These are phyloP conservation scores for Acanthamoeba lenticulata DNA, from an alignment of 208 protist genomes.

Conservation along the genomic window DNA sequence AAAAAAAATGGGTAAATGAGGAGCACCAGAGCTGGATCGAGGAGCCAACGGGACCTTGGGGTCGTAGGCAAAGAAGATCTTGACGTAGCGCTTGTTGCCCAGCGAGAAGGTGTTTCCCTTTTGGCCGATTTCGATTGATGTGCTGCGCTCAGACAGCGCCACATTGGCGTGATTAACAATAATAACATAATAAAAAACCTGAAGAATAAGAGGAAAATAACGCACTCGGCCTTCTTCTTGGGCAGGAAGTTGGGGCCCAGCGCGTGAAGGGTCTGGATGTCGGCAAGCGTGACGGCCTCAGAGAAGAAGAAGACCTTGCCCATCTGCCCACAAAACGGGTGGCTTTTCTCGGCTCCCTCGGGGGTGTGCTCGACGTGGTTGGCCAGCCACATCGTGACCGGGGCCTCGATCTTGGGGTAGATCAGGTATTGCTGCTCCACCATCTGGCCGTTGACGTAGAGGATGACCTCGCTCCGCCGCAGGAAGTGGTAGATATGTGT, in stretches of 20 bases:
- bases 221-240: constrained; percentile 50
- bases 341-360: constrained; percentile 1
- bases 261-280: constrained; percentile 22
- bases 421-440: constrained; percentile 50
- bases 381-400: constrained; percentile 31
- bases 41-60: background rate
- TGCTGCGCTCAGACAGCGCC: background rate
- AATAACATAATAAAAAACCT: background rate
- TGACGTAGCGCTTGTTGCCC: constrained; percentile 17
- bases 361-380: background rate
- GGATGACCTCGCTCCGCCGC: constrained; percentile 37
- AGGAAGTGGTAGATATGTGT: constrained; percentile 63
- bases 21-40: background rate
- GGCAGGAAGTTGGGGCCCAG: constrained; percentile 57
- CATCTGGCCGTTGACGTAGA: constrained; percentile 57
- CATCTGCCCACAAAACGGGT: constrained; percentile 64
- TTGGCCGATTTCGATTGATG: constrained; percentile 46
- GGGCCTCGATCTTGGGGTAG: constrained; percentile 64
- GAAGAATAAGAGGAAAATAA: background rate
- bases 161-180: background rate
- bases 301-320: constrained; percentile 50
- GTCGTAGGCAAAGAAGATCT: constrained; percentile 55
- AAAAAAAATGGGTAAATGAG: background rate
- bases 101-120: constrained; percentile 42
- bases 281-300: background rate